Base-by-base conservation (phyloP, 2,329 filamentous ascomycete species). In the Cercospora nicotianae region DNA sequence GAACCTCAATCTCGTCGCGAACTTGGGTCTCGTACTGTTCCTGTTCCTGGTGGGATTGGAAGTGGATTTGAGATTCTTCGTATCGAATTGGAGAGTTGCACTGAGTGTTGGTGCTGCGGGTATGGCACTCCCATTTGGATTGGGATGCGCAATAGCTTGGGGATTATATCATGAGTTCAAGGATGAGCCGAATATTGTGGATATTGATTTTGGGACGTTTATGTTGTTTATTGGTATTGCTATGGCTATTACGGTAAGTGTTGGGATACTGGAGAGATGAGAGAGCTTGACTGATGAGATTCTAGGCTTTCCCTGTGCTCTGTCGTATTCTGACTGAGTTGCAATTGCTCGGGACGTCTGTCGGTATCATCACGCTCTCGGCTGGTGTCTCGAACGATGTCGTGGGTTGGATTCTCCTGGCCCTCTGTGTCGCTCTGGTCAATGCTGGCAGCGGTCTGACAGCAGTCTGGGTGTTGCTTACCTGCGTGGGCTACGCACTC, bases 351-450 rank as follows among this genome's bases (percentile, higher is more conserved):
- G 83, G 87, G 64, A 95, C 93, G 1, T 87, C 90, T 0, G 94
- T 97, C 5, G 94, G 94, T 75, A 87, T 97, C 39, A 96, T 96
- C 42, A 91, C 94, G 1, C 85, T 97, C 8, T 93, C 94, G 3
- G 94, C 94, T 5, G 94, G 94, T 62, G 93, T 97, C 13, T 93
- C 92, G 1, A 97, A 98, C 77, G 94, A 98, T 76, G 93, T 95
- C 16, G 88, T 91, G 3, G 92, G 92, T 66, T 98, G 94, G 94
- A 90, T 97, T 72, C 83, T 98, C 16, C 88, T 98, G 26, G 94
- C 94, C 0, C 89, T 98, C 30, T 97, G 94, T 73, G 94, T 98
- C 36, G 92, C 94, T 0, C 85, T 98, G 28, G 94, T 97, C 75
- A 98, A 98, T 76, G 93, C 94, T 31, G 89, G 89, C 16, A 90